Base-by-base conservation (phyloP, 169 alveolate genomes). In the Eimeria sp. region DNA sequence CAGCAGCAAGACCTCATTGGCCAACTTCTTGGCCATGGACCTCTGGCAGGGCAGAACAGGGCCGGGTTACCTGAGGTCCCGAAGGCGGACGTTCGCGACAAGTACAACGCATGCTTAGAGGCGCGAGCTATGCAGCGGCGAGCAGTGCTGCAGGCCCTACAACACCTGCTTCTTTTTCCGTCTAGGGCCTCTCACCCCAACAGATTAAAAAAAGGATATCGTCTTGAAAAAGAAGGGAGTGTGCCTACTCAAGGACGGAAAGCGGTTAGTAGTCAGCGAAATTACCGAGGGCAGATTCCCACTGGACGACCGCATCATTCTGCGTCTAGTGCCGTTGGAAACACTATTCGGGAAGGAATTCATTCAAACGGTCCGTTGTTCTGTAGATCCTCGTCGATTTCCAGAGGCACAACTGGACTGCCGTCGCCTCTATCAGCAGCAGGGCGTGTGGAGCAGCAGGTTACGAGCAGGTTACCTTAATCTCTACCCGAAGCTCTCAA, bases 131-230 rank as follows among this genome's bases (percentile, higher is more conserved):
- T 58, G 23, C 77, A 56, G 76, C 71, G 76, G 13, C 77, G 30
- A 27, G 13, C 71, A 16, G 49, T 56, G 9, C 37, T 83, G 76
- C 76, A 83, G 90, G 90, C 90, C 54, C 56, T 83, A 54, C 90
- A 60, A 56, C 90, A 60, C 40, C 90, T 83, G 16, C 54, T 83
- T 11, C 88, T 46, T 52, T 77, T 77, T 0, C 66, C 88, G 11
- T 8, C 88, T 9, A 77, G 49, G 88, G 3, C 68, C 30, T 37
- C 52, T 14, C 82, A 72, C 54, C 54, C 56, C 56, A 13, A 13
- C 18, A 72, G 56, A 72, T 4, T 37, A 11, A n/a, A 37, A 72
- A 72, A 72, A 27, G 82, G 30, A 33, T 37, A 4, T 11, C n/a
- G 6, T 18, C 52, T 72, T 72, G 82, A 37, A 40, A 33, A 33